Evolutionary conservation across 208 protist genomes (phyloP).

Genomic region (Blastocrithidia nonstop): DNA sequence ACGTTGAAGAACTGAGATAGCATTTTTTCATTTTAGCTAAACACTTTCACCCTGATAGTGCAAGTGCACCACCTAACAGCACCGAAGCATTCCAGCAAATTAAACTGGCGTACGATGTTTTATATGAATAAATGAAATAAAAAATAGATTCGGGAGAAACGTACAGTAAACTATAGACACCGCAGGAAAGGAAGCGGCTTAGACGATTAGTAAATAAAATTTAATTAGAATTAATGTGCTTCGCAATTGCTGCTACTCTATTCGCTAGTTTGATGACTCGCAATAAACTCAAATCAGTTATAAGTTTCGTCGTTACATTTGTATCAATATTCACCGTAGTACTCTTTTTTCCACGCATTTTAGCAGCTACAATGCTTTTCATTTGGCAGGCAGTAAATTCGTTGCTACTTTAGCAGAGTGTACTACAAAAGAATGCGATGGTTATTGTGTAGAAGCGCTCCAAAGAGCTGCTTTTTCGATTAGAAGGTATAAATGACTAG

Average conservation of each 20-base stretch:
- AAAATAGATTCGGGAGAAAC: no score
- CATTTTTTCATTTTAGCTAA: conserved; percentile 58
- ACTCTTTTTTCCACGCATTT: conserved; percentile 40
- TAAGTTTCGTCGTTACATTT: no score
- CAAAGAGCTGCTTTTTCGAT: conserved; percentile 9
- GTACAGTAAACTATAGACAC: no score
- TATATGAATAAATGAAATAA: conserved; percentile 10
- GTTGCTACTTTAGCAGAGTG: conserved; percentile 20
- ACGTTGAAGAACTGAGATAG: conserved; percentile 22
- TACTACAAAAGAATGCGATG: conserved; percentile 27
- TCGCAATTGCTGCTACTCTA: no score
- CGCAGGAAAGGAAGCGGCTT: no score
- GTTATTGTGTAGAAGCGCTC: conserved; percentile 18
- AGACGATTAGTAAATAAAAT: no score
- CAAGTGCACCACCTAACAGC: conserved; percentile 6
- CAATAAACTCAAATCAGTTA: no score
- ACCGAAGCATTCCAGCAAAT: conserved; percentile 49
- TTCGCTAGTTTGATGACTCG: no score
- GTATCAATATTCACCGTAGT: no score
- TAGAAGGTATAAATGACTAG: conserved; percentile 28
- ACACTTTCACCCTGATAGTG: conserved; percentile 62
- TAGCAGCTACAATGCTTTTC: conserved; percentile 57
- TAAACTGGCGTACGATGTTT: conserved; percentile 53
- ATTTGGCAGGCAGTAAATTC: conserved; percentile 36
- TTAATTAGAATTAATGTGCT: no score